phyloP scores from a whole-genome alignment of 805 yeast genomes.

The Cyberlindnera xishuangbannaensis region DNA sequence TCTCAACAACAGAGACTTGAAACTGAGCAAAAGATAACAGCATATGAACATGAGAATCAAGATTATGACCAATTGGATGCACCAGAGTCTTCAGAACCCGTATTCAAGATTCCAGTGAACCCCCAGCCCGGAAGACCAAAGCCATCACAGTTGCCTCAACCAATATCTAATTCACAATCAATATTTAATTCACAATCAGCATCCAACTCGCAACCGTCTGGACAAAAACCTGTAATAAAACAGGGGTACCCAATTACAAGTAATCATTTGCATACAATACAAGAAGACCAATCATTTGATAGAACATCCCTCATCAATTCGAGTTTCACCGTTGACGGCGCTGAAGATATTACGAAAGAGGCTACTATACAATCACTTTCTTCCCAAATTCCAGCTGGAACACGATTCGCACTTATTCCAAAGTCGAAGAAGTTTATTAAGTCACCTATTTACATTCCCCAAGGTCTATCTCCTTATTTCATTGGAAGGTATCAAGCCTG shows the following conservation, averaged over 20 bases:
- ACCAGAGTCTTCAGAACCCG: slow-evolving; percentile 10
- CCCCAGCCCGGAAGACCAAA: slow-evolving; percentile 9
- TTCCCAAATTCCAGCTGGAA: slow-evolving; percentile 43
- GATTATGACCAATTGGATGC: background rate
- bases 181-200: no score
- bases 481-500: slow-evolving; percentile 70
- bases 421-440: slow-evolving; percentile 38
- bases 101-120: slow-evolving; percentile 19
- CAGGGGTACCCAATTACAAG: background rate
- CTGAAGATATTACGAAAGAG: background rate
- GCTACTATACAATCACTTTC: background rate
- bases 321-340: background rate
- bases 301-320: slow-evolving; percentile 18
- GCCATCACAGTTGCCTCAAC: slow-evolving; percentile 4
- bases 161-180: slow-evolving; percentile 9
- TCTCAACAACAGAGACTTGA: slow-evolving; percentile 54
- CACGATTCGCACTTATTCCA: slow-evolving; percentile 58
- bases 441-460: slow-evolving; percentile 52
- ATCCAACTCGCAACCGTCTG: slow-evolving; percentile 1
- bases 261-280: slow-evolving; percentile 3
- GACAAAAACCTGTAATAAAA: no score
- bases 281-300: slow-evolving; percentile 18
- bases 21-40: slow-evolving; percentile 6
- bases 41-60: slow-evolving; percentile 1
- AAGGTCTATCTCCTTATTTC: slow-evolving; percentile 58